These are phyloP conservation scores for Chalciporus chontae DNA, from an alignment of 768 basidiomycete genomes.

Conservation along the genomic window DNA sequence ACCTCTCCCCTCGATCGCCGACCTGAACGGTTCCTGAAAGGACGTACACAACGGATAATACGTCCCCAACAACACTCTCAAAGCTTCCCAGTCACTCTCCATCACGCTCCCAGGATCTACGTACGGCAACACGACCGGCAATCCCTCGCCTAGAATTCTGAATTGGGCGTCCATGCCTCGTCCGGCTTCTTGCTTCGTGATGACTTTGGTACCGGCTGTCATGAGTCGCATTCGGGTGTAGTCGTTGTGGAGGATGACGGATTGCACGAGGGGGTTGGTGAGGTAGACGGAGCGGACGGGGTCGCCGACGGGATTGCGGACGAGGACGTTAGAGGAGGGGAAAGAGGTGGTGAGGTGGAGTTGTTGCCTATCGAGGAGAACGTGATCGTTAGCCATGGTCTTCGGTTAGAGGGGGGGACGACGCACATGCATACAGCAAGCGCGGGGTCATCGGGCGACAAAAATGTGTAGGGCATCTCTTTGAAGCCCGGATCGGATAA, in stretches of 20 bases:
- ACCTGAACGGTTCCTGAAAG: slow-evolving; percentile 59
- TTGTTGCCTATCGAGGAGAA: slow-evolving; percentile 49
- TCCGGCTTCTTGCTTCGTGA: slow-evolving; percentile 82
- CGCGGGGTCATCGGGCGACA: slow-evolving; percentile 66
- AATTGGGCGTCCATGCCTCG: slow-evolving; percentile 58
- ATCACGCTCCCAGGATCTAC: slow-evolving; percentile 63
- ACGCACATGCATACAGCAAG: slow-evolving; percentile 72
- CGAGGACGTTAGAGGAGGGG: slow-evolving; percentile 74
- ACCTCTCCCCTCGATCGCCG: slow-evolving; percentile 53
- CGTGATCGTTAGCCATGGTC: background rate
- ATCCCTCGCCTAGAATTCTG: slow-evolving; percentile 79
- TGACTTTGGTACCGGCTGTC: slow-evolving; percentile 91
- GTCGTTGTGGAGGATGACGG: slow-evolving; percentile 77
- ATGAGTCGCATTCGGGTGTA: slow-evolving; percentile 83
- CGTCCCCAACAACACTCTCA: slow-evolving; percentile 68
- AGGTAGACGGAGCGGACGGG: slow-evolving; percentile 82
- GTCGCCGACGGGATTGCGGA: slow-evolving; percentile 77
- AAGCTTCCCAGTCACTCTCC: slow-evolving; percentile 47
- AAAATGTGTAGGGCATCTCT: slow-evolving; percentile 89
- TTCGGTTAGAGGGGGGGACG: background rate
- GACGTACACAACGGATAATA: slow-evolving; percentile 75
- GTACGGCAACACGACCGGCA: slow-evolving; percentile 82
- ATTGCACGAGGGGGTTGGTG: slow-evolving; percentile 79
- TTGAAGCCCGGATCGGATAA: slow-evolving; percentile 52
- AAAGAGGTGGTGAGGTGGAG: slow-evolving; percentile 69